These are phyloP conservation scores for Spiromastix sp. DNA, from an alignment of 2,329 filamentous ascomycete species.

Conservation along the genomic window DNA sequence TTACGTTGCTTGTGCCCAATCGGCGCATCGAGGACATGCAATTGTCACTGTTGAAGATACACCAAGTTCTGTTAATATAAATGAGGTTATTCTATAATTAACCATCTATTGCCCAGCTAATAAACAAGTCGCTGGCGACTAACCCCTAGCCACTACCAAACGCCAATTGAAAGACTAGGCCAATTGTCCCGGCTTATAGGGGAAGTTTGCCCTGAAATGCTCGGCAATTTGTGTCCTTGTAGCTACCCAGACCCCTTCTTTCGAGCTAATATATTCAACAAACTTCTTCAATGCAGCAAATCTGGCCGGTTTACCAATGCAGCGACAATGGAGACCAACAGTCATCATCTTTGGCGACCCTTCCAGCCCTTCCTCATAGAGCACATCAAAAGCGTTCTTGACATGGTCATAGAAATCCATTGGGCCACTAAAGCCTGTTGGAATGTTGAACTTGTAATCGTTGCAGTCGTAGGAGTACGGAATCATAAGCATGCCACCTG, in stretches of 20 bases:
- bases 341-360: slow-evolving; percentile 49
- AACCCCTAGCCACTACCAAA: too few relatives aligned
- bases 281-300: slow-evolving; percentile 45
- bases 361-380: slow-evolving; percentile 41
- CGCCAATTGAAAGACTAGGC: not conserved
- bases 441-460: slow-evolving; percentile 38
- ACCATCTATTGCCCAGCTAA: too few relatives aligned
- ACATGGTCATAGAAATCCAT: not conserved
- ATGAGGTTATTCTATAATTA: too few relatives aligned
- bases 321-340: slow-evolving; percentile 42
- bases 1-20: too few relatives aligned
- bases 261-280: slow-evolving; percentile 39
- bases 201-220: slow-evolving; percentile 1
- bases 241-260: slow-evolving; percentile 36
- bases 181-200: not conserved
- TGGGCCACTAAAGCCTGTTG: slow-evolving; percentile 36
- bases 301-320: slow-evolving; percentile 42
- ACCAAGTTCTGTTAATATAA: too few relatives aligned
- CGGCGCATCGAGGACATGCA: too few relatives aligned
- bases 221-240: slow-evolving; percentile 32
- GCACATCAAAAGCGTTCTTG: slow-evolving; percentile 39
- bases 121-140: too few relatives aligned
- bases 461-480: slow-evolving; percentile 48
- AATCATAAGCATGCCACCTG: slow-evolving; percentile 42
- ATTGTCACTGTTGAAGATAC: too few relatives aligned